Base-by-base conservation (phyloP, 2,329 filamentous ascomycete species). In the Sporothrix inflata region DNA sequence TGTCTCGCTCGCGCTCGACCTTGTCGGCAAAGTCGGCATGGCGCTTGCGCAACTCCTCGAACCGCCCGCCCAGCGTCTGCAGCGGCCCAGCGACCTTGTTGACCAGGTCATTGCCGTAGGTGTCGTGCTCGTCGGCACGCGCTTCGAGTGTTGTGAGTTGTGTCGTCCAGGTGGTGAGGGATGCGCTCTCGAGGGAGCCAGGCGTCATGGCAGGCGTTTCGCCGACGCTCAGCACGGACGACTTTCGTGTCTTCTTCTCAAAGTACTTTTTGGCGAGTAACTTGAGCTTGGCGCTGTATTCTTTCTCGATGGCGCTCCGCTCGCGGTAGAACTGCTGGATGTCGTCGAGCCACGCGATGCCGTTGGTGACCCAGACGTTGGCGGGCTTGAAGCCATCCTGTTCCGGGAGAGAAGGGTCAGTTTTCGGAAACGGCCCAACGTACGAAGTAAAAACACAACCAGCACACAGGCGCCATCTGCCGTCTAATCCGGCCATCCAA, bases 251-350 rank as follows among this genome's bases (percentile, higher is more conserved):
- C 85, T 98, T 99, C 85, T 97, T 82, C 47, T 99, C 97, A 79
- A 94, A 96, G 84, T 98, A 98, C 81, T 96, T 98, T 85, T 96
- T 97, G 71, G 95, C 96, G 68, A 99, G 85, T 2, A 90, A 90
- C 77, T 89, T 92, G 75, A 99, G 89, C 82, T 95, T 98, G 75
- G 91, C 88, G 78, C 93, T 92, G 81, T 99, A 98, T 81, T 99
- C 97, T 83, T 97, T 98, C 84, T 99, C 96, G 80, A 99, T 97
- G 47, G 85, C 90, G 79, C 94, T 93, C 72, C 97, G 90, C 82
- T 99, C 96, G 75, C 96, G 93, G 85, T 98, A 99, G 85, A 98
- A 99, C 79, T 93, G 91, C 81, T 99, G 94, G 75, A 99, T 93
- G 78, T 99, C 96, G 78, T 98, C 95, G 73, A 99, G 90, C 95